These are phyloP conservation scores for Exophiala sp. DNA, from an alignment of 2,329 filamentous ascomycete genomes.

Conservation along the genomic window DNA sequence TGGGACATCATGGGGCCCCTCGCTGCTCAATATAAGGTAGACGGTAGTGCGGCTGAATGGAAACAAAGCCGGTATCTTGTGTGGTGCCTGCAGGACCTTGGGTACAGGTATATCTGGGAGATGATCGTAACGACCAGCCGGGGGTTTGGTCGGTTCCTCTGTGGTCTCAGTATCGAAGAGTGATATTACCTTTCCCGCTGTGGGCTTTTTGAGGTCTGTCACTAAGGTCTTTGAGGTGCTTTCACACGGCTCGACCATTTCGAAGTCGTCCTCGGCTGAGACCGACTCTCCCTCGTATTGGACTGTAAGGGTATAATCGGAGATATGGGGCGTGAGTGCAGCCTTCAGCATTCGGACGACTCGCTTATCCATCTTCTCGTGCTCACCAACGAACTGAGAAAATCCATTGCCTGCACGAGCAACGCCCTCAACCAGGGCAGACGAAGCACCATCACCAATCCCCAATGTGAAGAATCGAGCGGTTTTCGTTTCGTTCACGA, in stretches of 20 bases:
- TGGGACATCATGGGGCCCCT: constrained; percentile 45
- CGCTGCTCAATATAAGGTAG: constrained; percentile 62
- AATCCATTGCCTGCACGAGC: constrained; percentile 59
- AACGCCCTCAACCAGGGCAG: constrained; percentile 57
- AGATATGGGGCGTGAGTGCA: constrained; percentile 63
- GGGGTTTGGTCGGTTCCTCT: constrained; percentile 38
- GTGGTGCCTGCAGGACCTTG: constrained; percentile 61
- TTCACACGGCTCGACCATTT: constrained; percentile 54
- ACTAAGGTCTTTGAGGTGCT: background rate
- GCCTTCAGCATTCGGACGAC: constrained; percentile 72
- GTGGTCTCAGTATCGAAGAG: constrained; percentile 55
- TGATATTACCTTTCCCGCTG: constrained; percentile 44
- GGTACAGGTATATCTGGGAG: constrained; percentile 55
- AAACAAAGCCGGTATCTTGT: constrained; percentile 61
- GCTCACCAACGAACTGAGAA: constrained; percentile 58
- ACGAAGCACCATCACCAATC: constrained; percentile 54
- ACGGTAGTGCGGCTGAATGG: constrained; percentile 63
- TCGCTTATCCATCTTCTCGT: constrained; percentile 66
- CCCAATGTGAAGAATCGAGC: constrained; percentile 57
- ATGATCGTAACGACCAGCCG: constrained; percentile 41
- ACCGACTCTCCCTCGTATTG: constrained; percentile 48
- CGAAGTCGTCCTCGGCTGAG: constrained; percentile 53
- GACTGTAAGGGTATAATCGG: constrained; percentile 61
- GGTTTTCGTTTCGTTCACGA: constrained; percentile 43
- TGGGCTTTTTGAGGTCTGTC: constrained; percentile 12